These are phyloP conservation scores for Pyracantha coccinea DNA, from an alignment of 331 rosid species.

Conservation along the genomic window DNA sequence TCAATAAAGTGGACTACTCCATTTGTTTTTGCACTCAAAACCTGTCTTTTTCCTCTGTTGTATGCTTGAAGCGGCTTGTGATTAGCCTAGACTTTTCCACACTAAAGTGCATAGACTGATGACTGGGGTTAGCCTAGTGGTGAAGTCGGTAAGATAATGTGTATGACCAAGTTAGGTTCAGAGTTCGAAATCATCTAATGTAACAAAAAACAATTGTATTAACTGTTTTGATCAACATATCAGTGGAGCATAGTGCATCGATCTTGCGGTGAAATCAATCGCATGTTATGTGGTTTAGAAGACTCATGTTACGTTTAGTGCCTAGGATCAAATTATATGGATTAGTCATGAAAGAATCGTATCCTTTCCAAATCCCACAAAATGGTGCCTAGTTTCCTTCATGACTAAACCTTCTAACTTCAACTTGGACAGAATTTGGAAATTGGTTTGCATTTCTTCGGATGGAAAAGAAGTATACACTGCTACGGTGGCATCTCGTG, in stretches of 20 bases:
- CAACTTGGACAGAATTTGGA: no score
- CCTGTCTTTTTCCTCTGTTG: background rate
- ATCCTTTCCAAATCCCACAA: background rate
- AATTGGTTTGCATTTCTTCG: no score
- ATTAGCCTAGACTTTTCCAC: background rate
- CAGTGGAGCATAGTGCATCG: background rate
- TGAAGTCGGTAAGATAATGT: background rate
- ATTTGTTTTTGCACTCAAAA: background rate
- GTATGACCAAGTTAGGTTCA: background rate
- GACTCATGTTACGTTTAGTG: background rate
- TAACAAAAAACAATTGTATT: no score
- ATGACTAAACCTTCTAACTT: background rate
- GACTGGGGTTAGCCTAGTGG: background rate
- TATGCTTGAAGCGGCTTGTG: background rate
- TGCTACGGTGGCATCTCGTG: no score
- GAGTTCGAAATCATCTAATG: no score
- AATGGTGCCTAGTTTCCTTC: background rate
- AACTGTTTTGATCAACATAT: background rate
- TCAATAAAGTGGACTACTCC: slow-evolving; percentile 23
- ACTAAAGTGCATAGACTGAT: background rate
- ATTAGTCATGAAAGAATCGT: no score
- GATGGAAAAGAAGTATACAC: no score
- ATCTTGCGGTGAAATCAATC: background rate
- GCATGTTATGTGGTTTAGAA: background rate
- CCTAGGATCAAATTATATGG: no score